Evolutionary conservation across 1,284 basidiomycete species (phyloP).

Genomic region (Fomitopsis schrenkii): DNA sequence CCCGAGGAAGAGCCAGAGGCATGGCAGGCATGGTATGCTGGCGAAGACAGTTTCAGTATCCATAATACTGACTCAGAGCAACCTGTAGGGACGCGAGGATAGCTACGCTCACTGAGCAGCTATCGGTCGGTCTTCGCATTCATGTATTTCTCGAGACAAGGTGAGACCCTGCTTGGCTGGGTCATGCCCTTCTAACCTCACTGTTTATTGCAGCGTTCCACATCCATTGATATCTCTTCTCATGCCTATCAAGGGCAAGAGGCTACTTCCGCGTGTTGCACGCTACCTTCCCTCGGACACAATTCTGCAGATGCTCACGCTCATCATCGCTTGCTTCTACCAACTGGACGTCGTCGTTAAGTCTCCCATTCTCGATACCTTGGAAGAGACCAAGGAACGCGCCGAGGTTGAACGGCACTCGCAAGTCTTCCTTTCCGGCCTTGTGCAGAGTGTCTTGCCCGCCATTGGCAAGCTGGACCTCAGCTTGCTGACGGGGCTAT

Average conservation of each 20-base stretch:
- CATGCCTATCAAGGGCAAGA: constrained; percentile 89
- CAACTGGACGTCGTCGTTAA: constrained; percentile 88
- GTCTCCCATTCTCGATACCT: constrained; percentile 66
- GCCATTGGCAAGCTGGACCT: constrained; percentile 78
- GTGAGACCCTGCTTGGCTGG: constrained; percentile 30
- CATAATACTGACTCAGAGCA: not conserved
- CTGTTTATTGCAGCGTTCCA: constrained; percentile 57
- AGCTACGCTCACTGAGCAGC: constrained; percentile 56
- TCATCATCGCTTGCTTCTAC: constrained; percentile 91
- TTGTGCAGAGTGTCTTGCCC: constrained; percentile 84
- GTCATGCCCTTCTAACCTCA: not conserved
- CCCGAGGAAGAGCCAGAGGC: constrained; percentile 55
- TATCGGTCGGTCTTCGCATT: constrained; percentile 85
- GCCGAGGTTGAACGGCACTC: constrained; percentile 85
- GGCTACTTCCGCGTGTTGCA: constrained; percentile 84
- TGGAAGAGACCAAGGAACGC: constrained; percentile 60
- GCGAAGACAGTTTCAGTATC: constrained; percentile 1
- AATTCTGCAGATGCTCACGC: constrained; percentile 84
- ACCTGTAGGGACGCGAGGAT: constrained; percentile 54
- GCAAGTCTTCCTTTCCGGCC: constrained; percentile 82
- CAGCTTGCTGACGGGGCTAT: constrained; percentile 81
- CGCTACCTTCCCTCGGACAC: constrained; percentile 82
- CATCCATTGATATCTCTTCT: constrained; percentile 97
- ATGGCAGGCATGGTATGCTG: constrained; percentile 49
- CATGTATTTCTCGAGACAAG: constrained; percentile 91